These are phyloP conservation scores for Calonectria ilicicola DNA, from an alignment of 2,329 filamentous ascomycete genomes.

Conservation along the genomic window DNA sequence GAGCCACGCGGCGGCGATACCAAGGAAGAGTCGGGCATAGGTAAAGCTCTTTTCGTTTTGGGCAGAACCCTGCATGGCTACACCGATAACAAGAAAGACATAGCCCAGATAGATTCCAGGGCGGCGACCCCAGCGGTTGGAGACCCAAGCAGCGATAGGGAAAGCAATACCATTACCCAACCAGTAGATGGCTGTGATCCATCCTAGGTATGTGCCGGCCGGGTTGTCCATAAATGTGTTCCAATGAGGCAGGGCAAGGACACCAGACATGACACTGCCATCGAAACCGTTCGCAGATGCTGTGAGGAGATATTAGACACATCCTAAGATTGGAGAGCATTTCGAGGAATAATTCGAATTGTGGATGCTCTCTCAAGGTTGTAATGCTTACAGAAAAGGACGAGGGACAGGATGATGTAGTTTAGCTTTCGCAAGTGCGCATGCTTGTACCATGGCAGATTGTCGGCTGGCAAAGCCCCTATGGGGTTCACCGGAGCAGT, in stretches of 20 bases:
- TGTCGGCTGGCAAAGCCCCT: constrained; percentile 6
- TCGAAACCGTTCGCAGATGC: constrained; percentile 32
- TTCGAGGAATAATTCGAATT: not conserved
- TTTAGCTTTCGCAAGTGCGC: constrained; percentile 30
- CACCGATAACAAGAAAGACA: constrained; percentile 28
- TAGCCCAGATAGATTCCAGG: constrained; percentile 28
- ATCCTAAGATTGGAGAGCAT: no score
- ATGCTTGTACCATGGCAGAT: constrained; percentile 29
- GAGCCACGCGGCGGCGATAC: constrained; percentile 27
- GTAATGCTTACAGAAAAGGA: constrained; percentile 27
- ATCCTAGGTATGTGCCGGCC: constrained; percentile 34
- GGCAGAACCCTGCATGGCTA: constrained; percentile 27
- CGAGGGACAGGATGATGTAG: constrained; percentile 29
- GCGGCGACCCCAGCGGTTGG: constrained; percentile 27
- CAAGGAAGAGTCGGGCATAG: constrained; percentile 28
- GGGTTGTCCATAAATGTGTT: constrained; percentile 36
- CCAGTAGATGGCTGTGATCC: constrained; percentile 41
- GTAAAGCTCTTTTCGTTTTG: constrained; percentile 32
- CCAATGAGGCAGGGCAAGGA: constrained; percentile 35
- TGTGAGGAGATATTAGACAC: not conserved
- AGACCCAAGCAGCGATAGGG: constrained; percentile 26
- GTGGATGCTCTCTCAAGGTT: no score
- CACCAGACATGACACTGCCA: constrained; percentile 24
- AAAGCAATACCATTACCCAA: constrained; percentile 36
- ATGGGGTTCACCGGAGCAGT: constrained; percentile 1